Evolutionary conservation across 2,329 filamentous ascomycete genomes (phyloP), one percentile per base, ranked within the genome.

Genomic region (Penicillium sp.): DNA sequence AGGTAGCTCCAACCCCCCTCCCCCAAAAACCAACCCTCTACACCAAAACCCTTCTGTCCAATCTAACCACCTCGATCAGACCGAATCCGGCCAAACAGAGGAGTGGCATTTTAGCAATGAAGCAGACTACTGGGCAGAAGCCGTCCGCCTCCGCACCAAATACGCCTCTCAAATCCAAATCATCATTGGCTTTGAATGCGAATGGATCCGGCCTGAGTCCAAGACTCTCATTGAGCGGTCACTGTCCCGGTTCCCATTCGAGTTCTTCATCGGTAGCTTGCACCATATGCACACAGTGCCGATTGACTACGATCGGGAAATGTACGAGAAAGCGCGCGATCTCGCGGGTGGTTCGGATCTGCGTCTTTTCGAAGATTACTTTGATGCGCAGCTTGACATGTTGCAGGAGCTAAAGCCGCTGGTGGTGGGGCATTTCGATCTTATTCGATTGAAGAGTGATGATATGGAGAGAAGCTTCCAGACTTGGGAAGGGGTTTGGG

Each of bases 361-460:
- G 70, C 72, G 71, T n/a, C 77, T 96, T 21, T 93, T 87, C 65
- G 85, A 85, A 67, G 83, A 85, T 58, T 99, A 96, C 75, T 97
- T 95, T 69, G 92, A 97, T 70, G 78, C 86, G 61, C 94, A 97
- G 76, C 81, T 82, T 55, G 84, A 85, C 18, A 95, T 99, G 92
- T 78, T 99, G 43, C 72, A 74, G 49, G 78, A 81, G 7, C 72
- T 96, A 58, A 76, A 77, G 61, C 94, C 94, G 29, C 83, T 83
- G 7, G 81, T 99, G 12, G 87, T 99, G 4, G 94, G 92, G 0
- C 94, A 99, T 74, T 95, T 99, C 69, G 94, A 99, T 74, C 82
- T 99, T 18, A 87, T 97, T 49, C 80, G 93, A 12, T 75, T 99
- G 58, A 80, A 94, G 69, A 91, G 88, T 63, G 81, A 84, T 52